phyloP scores from a whole-genome alignment of 1,284 basidiomycete species.

The Tilletia horrida region DNA sequence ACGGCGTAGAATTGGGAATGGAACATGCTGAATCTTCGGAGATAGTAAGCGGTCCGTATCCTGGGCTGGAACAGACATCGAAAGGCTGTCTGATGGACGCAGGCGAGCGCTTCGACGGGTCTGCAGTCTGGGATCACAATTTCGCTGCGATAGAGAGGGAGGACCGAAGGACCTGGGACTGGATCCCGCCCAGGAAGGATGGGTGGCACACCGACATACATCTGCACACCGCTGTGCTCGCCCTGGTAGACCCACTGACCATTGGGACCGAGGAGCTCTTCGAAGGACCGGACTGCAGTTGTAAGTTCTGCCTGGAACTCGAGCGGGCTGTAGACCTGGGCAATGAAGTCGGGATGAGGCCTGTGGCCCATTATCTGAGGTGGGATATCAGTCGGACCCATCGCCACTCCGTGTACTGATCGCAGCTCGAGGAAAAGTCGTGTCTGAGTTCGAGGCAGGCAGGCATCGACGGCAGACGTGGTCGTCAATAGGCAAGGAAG shows the following conservation, averaged over 20 bases:
- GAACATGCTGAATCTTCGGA: constrained; percentile 4
- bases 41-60: constrained; percentile 2
- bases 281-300: neutral
- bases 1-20: constrained; percentile 15
- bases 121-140: neutral
- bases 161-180: neutral
- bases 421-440: too few relatives aligned
- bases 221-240: neutral
- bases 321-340: constrained; percentile 10
- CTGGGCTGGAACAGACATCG: constrained; percentile 12
- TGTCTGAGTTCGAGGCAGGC: too few relatives aligned
- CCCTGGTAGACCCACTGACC: neutral
- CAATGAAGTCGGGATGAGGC: neutral
- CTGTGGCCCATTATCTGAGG: too few relatives aligned
- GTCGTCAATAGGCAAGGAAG: too few relatives aligned
- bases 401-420: too few relatives aligned
- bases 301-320: constrained; percentile 4
- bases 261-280: neutral
- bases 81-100: neutral
- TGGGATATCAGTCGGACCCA: too few relatives aligned
- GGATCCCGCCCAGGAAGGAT: constrained; percentile 3
- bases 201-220: neutral
- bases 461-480: too few relatives aligned
- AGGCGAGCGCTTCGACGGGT: constrained; percentile 4
- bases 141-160: constrained; percentile 5